Evolutionary conservation across 805 yeast species (phyloP).

Genomic region (Ogataea henricii): DNA sequence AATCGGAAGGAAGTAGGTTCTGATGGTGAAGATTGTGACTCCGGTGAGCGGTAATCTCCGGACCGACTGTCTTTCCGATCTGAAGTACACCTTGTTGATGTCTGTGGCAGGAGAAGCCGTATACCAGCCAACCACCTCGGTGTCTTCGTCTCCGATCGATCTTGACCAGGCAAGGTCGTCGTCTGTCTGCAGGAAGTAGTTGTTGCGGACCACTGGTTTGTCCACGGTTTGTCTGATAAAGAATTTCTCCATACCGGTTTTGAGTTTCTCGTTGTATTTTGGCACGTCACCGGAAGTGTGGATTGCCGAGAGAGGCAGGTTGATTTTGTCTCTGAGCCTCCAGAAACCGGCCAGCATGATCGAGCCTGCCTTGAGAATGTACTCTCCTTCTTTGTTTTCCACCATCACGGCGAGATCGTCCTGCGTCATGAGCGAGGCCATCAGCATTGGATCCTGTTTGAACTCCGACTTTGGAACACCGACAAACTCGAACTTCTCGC

Average conservation of each 20-base stretch:
- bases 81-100: conserved; percentile 50
- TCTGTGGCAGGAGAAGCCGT: conserved; percentile 55
- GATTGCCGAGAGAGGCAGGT: conserved; percentile 55
- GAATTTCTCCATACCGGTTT: conserved; percentile 66
- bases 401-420: conserved; percentile 71
- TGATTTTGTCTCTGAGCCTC: conserved; percentile 62
- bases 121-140: conserved; percentile 61
- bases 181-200: conserved; percentile 67
- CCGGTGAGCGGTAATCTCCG: conserved; percentile 63
- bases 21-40: conserved; percentile 57
- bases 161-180: conserved; percentile 63
- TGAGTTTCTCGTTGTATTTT: conserved; percentile 57
- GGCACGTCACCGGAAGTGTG: conserved; percentile 73
- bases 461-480: conserved; percentile 33
- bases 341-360: conserved; percentile 70
- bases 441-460: conserved; percentile 57
- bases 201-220: conserved; percentile 66
- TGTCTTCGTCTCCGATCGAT: conserved; percentile 60
- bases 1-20: conserved; percentile 64
- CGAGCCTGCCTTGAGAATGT: conserved; percentile 59
- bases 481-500: conserved; percentile 47
- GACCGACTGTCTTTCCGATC: conserved; percentile 67
- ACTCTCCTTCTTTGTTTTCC: conserved; percentile 59
- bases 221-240: conserved; percentile 58
- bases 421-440: conserved; percentile 59